Base-by-base conservation (phyloP, 257 asterid species). In the Buddleja alternifolia region DNA sequence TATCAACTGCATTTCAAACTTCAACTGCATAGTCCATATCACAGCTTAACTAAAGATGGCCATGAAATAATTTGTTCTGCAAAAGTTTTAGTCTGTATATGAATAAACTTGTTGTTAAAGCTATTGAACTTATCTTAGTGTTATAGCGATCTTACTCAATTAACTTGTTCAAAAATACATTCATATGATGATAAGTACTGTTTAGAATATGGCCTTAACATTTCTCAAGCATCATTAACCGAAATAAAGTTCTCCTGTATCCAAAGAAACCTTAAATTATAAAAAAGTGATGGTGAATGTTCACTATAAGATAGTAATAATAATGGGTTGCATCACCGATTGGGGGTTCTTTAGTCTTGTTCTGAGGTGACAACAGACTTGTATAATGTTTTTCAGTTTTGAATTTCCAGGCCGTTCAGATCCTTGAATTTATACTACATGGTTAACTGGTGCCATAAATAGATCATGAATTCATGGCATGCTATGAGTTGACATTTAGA, bases 1-100 rank as follows among this genome's bases (percentile, higher is more conserved):
- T 90, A 82, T 58, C 37, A 15, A 2, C 58, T 69, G 29, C 67
- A 52, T 37, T 24, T 16, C 51, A 39, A 50, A 37, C 44, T 54
- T 23, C 39, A 29, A 16, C 52, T 59, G 19, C 10, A 24, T 6
- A 10, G 15, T 21, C 3, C 8, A 11, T 45, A 45, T 46, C 32
- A 3, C 29, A 15, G 19, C 15, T 15, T 57, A 37, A 24, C 21
- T 16, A 21, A 8, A 23, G 29, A 60, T 52, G 25, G 23, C 40
- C 14, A 16, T 68, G 67, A 42, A 51, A 55, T 54, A 20, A 17
- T 41, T 34, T 23, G 17, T 20, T 11, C 25, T 39, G 11, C 8
- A 14, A 50, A 21, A 45, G 64, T 48, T 15, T 42, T 11, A 48
- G 64, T 40, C 54, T 17, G 57, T 62, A 53, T 41, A 29, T 50